A percentile compares a stretch with the other conserved stretches of the same genome.
phyloP scores from a whole-genome alignment of 2,329 filamentous ascomycete genomes.

The Penicillium sp. region DNA sequence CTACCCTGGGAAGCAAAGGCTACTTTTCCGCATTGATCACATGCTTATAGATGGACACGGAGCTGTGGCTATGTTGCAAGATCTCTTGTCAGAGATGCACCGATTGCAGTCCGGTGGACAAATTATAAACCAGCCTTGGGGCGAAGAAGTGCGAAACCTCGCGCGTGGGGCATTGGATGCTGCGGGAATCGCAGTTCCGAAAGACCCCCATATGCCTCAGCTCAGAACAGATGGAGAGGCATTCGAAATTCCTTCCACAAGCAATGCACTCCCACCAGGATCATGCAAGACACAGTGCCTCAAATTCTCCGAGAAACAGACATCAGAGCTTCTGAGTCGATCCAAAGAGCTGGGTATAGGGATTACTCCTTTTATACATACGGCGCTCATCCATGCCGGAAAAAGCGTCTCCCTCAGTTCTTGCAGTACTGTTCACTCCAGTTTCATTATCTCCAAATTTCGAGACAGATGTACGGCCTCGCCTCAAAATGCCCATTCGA shows the following conservation, averaged over 20 bases:
- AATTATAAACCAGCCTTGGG: no score
- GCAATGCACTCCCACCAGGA: no score
- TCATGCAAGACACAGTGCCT: no score
- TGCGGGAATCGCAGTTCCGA: no score
- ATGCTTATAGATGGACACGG: not conserved
- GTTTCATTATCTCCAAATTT: not conserved
- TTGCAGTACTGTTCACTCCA: not conserved
- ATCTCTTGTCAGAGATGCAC: no score
- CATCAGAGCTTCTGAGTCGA: not conserved
- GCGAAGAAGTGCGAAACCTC: no score
- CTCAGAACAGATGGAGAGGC: not conserved
- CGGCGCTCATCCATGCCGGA: not conserved
- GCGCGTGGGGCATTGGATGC: no score
- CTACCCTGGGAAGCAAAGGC: not conserved
- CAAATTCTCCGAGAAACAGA: not conserved
- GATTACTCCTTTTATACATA: not conserved
- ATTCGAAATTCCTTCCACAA: not conserved
- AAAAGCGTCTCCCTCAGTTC: not conserved
- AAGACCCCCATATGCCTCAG: no score
- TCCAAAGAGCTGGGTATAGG: not conserved
- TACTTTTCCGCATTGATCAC: not conserved
- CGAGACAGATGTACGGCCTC: not conserved
- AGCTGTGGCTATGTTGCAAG: no score
- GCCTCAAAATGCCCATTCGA: no score
- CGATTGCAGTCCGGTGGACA: no score